Conservation (phyloP, 176 grass and related monocot species). For the Avena eriantha region DNA sequence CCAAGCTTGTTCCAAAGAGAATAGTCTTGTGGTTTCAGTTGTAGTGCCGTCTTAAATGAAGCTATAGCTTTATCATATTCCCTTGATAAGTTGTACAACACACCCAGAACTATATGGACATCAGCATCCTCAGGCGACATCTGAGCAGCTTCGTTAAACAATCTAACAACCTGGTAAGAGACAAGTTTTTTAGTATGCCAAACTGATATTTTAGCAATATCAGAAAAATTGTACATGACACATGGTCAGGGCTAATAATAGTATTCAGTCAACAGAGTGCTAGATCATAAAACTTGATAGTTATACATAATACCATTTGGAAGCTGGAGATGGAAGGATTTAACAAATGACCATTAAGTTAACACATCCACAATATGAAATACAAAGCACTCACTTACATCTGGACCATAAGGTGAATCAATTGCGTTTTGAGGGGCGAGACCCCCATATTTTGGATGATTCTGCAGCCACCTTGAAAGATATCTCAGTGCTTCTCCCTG, state of each 20-base stretch:
- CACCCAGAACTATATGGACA: constrained; percentile 97
- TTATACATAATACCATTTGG: constrained; percentile 25
- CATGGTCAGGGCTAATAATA: background rate
- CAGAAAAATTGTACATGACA: constrained; percentile 8
- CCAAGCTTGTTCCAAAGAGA: constrained; percentile 99
- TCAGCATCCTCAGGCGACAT: constrained; percentile 97
- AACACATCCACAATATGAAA: constrained; percentile 5
- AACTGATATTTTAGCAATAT: constrained; percentile 30
- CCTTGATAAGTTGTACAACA: constrained; percentile 97
- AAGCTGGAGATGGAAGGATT: constrained; percentile 40
- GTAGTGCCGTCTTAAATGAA: constrained; percentile 81
- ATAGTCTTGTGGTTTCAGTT: constrained; percentile 91
- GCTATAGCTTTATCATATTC: constrained; percentile 98
- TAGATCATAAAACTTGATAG: background rate
- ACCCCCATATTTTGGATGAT: constrained; percentile 95
- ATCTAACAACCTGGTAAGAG: constrained; percentile 83
- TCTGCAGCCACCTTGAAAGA: constrained; percentile 93
- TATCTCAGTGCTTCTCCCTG: constrained; percentile 91
- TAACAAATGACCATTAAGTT: constrained; percentile 11
- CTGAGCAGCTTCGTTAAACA: constrained; percentile 90
- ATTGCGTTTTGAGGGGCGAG: constrained; percentile 62
- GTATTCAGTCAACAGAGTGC: background rate
- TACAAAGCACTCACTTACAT: constrained; percentile 63
- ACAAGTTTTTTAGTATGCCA: constrained; percentile 36
- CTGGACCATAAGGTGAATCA: constrained; percentile 83